phyloP scores from a whole-genome alignment of 768 basidiomycete species.

The Kondoa subrosea region DNA sequence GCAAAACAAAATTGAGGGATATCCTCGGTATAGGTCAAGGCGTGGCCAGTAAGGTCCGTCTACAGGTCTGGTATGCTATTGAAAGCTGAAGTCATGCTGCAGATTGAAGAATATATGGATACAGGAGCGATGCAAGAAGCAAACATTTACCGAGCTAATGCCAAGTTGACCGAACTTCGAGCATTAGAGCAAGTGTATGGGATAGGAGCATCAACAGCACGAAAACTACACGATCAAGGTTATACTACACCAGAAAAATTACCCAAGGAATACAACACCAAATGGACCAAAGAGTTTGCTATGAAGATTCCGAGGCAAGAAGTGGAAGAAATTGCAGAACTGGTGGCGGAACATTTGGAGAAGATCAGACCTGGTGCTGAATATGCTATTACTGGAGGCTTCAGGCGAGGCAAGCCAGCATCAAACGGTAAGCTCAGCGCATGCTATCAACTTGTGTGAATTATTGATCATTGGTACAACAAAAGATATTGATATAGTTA shows the following conservation, averaged over 20 bases:
- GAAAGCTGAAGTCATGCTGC: not conserved
- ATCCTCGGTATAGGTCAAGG: not conserved
- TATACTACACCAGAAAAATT: constrained; percentile 25
- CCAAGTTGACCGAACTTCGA: constrained; percentile 43
- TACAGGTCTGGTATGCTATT: not conserved
- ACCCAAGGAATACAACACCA: constrained; percentile 12
- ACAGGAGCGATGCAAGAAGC: constrained; percentile 29
- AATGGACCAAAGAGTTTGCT: not conserved
- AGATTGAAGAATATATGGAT: not conserved
- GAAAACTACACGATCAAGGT: constrained; percentile 43
- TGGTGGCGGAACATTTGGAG: constrained; percentile 52
- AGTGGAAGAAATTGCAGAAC: constrained; percentile 53
- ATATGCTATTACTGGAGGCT: constrained; percentile 33
- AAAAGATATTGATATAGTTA: constrained; percentile 81
- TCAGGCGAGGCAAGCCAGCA: too few relatives aligned
- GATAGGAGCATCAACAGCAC: constrained; percentile 55
- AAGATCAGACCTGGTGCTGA: constrained; percentile 32
- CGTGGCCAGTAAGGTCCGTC: not conserved
- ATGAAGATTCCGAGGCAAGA: constrained; percentile 56
- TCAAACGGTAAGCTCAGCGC: too few relatives aligned
- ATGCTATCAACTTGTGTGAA: too few relatives aligned
- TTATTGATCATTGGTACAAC: too few relatives aligned
- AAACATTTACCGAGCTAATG: constrained; percentile 29
- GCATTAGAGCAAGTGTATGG: constrained; percentile 44
- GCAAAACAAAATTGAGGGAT: constrained; percentile 20